Conservation (phyloP, 2,329 filamentous ascomycete genomes). For the Fusarium heterosporum region DNA sequence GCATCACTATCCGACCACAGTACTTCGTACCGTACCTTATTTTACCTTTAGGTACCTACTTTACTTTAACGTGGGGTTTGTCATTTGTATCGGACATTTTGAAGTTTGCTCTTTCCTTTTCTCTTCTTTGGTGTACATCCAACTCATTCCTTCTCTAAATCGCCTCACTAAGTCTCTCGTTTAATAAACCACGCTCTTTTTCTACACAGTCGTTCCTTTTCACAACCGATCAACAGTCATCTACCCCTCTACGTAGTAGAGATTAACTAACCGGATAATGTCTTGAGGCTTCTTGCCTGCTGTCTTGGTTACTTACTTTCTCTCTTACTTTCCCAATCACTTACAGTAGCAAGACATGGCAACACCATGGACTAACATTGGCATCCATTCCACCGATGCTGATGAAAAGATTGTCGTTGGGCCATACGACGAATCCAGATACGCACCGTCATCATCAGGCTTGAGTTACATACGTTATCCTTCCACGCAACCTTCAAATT, state of each 20-base stretch:
- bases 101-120: constrained; percentile 17
- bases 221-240: background rate
- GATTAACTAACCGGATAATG: constrained; percentile 11
- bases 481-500: constrained; percentile 41
- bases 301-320: background rate
- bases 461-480: constrained; percentile 37
- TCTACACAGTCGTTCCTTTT: constrained; percentile 2
- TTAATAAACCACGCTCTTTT: background rate
- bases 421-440: constrained; percentile 34
- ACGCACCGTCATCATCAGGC: constrained; percentile 34
- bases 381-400: constrained; percentile 20
- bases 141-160: background rate
- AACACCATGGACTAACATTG: constrained; percentile 36
- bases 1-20: constrained; percentile 17
- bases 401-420: constrained; percentile 31
- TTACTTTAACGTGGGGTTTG: background rate
- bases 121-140: background rate
- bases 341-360: constrained; percentile 34
- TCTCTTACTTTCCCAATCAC: background rate
- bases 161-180: background rate
- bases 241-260: background rate
- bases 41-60: background rate
- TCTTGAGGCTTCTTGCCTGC: constrained; percentile 8
- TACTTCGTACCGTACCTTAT: too few species aligned
- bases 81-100: constrained; percentile 6